A percentile compares a stretch with the other conserved stretches of the same genome.
phyloP scores from a whole-genome alignment of 2,329 filamentous ascomycete species.

The Lecanosticta acicola region DNA sequence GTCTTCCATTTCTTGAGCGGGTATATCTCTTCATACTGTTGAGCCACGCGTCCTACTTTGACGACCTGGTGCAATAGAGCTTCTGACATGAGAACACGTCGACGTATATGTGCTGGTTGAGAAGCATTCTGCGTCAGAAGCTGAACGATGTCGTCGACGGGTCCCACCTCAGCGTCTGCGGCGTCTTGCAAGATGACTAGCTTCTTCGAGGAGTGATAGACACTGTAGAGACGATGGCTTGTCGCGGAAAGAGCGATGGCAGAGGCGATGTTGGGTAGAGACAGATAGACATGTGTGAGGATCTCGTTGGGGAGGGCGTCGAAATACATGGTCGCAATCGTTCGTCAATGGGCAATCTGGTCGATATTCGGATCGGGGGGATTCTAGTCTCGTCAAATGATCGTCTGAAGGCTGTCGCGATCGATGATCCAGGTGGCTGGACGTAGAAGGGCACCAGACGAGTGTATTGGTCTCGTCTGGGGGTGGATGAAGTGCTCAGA shows the following conservation, averaged over 20 bases:
- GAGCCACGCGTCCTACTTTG: constrained; percentile 49
- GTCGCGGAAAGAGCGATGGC: constrained; percentile 51
- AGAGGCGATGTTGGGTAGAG: constrained; percentile 48
- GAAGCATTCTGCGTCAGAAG: constrained; percentile 56
- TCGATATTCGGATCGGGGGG: not conserved
- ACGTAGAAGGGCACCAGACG: constrained; percentile 17
- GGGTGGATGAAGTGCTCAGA: constrained; percentile 33
- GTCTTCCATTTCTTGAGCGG: constrained; percentile 58
- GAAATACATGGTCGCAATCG: constrained; percentile 46
- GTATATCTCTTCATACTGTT: constrained; percentile 57
- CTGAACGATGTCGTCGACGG: constrained; percentile 54
- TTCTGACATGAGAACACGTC: constrained; percentile 49
- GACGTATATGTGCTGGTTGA: constrained; percentile 52
- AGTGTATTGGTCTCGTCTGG: constrained; percentile 17
- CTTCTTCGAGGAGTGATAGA: constrained; percentile 51
- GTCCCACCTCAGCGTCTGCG: constrained; percentile 53
- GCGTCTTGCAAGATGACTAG: constrained; percentile 50
- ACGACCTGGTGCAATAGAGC: constrained; percentile 53
- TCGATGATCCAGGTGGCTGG: constrained; percentile 5
- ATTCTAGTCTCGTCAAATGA: not conserved
- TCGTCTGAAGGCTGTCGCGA: not conserved
- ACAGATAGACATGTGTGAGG: constrained; percentile 52
- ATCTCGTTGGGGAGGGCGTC: constrained; percentile 54
- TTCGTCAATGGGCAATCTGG: constrained; percentile 4
- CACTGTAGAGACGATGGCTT: constrained; percentile 49